Conservation (phyloP, 1,284 basidiomycete genomes). For the Leccinum holopus region DNA sequence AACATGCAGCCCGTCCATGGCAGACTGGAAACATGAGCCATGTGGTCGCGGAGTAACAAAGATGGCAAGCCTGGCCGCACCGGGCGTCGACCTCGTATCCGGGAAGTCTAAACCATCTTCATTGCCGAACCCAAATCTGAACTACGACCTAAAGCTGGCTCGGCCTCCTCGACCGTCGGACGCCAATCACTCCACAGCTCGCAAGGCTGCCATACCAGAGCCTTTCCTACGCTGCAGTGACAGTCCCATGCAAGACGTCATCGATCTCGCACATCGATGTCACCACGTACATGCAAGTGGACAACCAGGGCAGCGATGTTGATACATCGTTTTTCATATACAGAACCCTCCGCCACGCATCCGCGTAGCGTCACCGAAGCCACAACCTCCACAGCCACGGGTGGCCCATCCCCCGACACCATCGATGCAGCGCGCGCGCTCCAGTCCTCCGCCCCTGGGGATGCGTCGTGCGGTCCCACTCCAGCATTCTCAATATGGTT, state of each 20-base stretch:
- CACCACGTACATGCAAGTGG: slow-evolving; percentile 14
- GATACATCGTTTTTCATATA: neutral
- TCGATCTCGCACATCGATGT: slow-evolving; percentile 22
- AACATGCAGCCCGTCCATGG: neutral
- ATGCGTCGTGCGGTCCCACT: slow-evolving; percentile 28
- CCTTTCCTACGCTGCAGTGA: neutral
- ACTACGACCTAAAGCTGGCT: slow-evolving; percentile 11
- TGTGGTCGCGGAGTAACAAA: slow-evolving; percentile 16
- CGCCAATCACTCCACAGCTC: neutral
- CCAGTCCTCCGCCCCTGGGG: slow-evolving; percentile 28
- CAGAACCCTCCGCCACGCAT: neutral
- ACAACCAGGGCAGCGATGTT: slow-evolving; percentile 13
- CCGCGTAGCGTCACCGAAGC: neutral
- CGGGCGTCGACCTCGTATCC: slow-evolving; percentile 1
- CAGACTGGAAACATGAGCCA: neutral
- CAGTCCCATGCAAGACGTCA: slow-evolving; percentile 17
- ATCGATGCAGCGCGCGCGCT: slow-evolving; percentile 18
- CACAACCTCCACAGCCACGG: slow-evolving; percentile 5
- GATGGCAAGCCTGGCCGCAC: slow-evolving; percentile 11
- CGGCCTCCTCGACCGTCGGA: slow-evolving; percentile 3
- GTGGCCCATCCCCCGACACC: neutral
- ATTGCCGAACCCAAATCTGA: slow-evolving; percentile 17
- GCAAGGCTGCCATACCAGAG: neutral
- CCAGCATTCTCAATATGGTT: slow-evolving; percentile 21
- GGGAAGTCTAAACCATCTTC: slow-evolving; percentile 19